Base-by-base conservation (phyloP, 352 stramenopile genomes). In the Pythium vanterpoolii region DNA sequence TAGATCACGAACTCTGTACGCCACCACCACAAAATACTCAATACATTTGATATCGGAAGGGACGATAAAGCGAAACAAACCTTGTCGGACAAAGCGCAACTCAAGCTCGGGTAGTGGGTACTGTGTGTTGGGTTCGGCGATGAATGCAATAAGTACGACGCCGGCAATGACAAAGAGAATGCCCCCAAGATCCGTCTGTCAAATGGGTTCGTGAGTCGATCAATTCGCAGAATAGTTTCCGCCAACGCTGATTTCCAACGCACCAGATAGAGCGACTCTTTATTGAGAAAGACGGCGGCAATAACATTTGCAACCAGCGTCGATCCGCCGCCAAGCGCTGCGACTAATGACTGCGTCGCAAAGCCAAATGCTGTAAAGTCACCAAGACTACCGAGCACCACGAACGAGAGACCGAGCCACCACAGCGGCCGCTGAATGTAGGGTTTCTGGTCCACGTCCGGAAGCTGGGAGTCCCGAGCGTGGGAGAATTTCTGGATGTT, bases 301-400 rank as follows among this genome's bases (percentile, higher is more conserved):
- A 96, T 64, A 10, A 96, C 86, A 66, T 97, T 97, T 11, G 87
- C 79, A 28, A 97, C 74, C 30, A 97, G 77, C 30, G 89, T 97
- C 6, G 86, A 81, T 9, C 87, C 87, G 18, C 86, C 86, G 14
- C 89, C 89, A 21, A 96, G 69, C 21, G 87, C 86, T 0, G 87
- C 88, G 19, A 97, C 88, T 23, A 97, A 80, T 49, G 83, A 92
- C 68, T 97, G 89, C 31, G 89, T 90, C 1, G 89, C 89, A 53
- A 97, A 96, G 4, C 87, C 87, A 55, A 97, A 94, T 9, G 89
- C 88, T 24, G 78, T 78, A 58, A 97, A 96, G 70, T 97, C 89
- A 26, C 86, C 87, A 43, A 97, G 47, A 40, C 83, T 94, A 36
- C 89, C 89, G 14, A 94, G 46, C 13, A 89, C 66, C 19, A 96